phyloP scores from a whole-genome alignment of 805 yeast genomes.

The Kluyveromyces starmeri region DNA sequence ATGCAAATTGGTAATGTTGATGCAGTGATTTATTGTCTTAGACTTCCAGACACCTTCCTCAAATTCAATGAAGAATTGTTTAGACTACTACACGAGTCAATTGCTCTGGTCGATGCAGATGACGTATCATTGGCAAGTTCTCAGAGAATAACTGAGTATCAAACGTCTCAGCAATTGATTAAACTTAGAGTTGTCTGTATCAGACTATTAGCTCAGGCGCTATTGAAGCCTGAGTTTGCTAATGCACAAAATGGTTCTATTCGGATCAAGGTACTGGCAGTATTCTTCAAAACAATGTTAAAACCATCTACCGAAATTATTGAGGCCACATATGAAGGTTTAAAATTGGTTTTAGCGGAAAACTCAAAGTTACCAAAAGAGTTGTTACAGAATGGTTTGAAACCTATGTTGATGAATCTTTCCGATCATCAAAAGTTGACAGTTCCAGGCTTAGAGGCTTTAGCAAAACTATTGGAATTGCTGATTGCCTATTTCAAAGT shows the following conservation, averaged over 20 bases:
- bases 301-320: constrained; percentile 79
- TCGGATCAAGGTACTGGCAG: constrained; percentile 79
- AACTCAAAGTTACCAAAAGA: constrained; percentile 90
- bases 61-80: constrained; percentile 84
- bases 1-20: constrained; percentile 98
- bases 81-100: constrained; percentile 77
- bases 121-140: constrained; percentile 90
- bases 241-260: constrained; percentile 68
- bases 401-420: constrained; percentile 91
- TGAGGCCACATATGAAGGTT: constrained; percentile 86
- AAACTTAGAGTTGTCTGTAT: constrained; percentile 88
- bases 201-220: constrained; percentile 67
- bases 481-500: constrained; percentile 90
- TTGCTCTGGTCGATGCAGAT: constrained; percentile 94
- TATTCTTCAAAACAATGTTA: constrained; percentile 86
- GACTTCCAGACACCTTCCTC: constrained; percentile 70
- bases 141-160: constrained; percentile 74
- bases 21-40: constrained; percentile 87
- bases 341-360: constrained; percentile 73
- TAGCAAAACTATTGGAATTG: constrained; percentile 77
- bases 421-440: constrained; percentile 90
- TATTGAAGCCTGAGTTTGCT: constrained; percentile 77
- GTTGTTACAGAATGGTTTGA: constrained; percentile 83
- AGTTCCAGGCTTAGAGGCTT: constrained; percentile 82
- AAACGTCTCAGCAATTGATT: constrained; percentile 81